These are phyloP conservation scores for Xylaria multiplex DNA, from an alignment of 2,329 filamentous ascomycete species.

Conservation along the genomic window DNA sequence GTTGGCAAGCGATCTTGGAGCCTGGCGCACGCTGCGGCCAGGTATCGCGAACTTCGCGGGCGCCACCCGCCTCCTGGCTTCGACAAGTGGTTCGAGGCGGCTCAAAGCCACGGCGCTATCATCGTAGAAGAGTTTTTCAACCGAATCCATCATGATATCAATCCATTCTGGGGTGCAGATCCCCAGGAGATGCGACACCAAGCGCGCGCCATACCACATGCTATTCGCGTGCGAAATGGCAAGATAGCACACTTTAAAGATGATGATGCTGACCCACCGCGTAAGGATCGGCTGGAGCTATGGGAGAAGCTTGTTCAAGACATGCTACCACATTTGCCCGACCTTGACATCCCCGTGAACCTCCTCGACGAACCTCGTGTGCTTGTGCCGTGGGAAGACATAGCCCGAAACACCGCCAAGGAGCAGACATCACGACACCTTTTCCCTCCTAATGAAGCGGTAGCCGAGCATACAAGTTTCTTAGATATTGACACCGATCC, in stretches of 20 bases:
- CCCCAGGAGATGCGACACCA: constrained; percentile 51
- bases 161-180: constrained; percentile 68
- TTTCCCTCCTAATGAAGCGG: constrained; percentile 54
- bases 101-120: constrained; percentile 59
- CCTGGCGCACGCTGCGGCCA: no score
- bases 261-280: constrained; percentile 44
- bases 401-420: constrained; percentile 60
- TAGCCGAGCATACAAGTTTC: constrained; percentile 45
- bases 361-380: constrained; percentile 71
- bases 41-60: constrained; percentile 64
- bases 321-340: constrained; percentile 62
- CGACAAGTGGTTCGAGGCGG: constrained; percentile 66
- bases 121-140: constrained; percentile 73
- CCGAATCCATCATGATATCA: constrained; percentile 69
- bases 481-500: no score
- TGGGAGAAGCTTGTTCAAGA: constrained; percentile 61
- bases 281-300: constrained; percentile 44
- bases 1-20: no score
- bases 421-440: constrained; percentile 59
- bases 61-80: constrained; percentile 71
- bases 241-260: constrained; percentile 47
- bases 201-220: constrained; percentile 53
- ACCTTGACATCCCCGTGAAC: constrained; percentile 75
- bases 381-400: constrained; percentile 67
- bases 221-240: constrained; percentile 59